These are phyloP conservation scores for Coemansia erecta DNA, from an alignment of 192 early-diverging fungal species.

Conservation along the genomic window DNA sequence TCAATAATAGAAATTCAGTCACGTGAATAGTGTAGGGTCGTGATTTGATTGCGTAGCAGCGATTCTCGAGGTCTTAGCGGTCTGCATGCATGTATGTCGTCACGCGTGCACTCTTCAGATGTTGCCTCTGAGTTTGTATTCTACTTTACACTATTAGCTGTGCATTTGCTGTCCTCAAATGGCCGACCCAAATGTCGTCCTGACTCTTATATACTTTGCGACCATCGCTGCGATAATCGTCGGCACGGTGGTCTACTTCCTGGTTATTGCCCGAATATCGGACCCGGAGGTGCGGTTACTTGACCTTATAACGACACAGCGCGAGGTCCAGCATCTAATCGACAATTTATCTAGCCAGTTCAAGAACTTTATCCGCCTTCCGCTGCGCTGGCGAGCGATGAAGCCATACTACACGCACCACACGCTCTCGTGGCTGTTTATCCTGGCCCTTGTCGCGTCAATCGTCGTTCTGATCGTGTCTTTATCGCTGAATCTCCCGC, in stretches of 20 bases:
- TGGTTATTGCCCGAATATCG: constrained; percentile 52
- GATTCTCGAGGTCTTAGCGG: background rate
- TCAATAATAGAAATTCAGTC: background rate
- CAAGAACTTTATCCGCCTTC: constrained; percentile 51
- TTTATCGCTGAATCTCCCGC: constrained; percentile 28
- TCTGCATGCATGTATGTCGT: background rate
- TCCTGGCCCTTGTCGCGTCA: constrained; percentile 32
- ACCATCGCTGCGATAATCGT: constrained; percentile 51
- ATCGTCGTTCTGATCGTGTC: constrained; percentile 30
- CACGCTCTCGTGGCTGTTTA: constrained; percentile 51
- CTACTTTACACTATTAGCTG: background rate
- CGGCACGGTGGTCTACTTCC: constrained; percentile 54
- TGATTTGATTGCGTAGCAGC: constrained; percentile 1
- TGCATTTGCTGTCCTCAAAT: constrained; percentile 3
- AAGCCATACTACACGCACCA: constrained; percentile 54
- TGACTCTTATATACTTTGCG: constrained; percentile 55
- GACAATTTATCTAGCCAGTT: constrained; percentile 59
- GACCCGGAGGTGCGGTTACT: constrained; percentile 56
- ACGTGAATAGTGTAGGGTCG: constrained; percentile 9
- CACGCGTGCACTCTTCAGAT: background rate
- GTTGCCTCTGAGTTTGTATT: background rate
- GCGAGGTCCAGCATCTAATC: constrained; percentile 58
- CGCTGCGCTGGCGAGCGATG: constrained; percentile 53
- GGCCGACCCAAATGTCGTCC: constrained; percentile 46
- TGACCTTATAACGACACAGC: constrained; percentile 58